Base-by-base conservation (phyloP, 2,329 filamentous ascomycete genomes). In the Polychaeton citri region DNA sequence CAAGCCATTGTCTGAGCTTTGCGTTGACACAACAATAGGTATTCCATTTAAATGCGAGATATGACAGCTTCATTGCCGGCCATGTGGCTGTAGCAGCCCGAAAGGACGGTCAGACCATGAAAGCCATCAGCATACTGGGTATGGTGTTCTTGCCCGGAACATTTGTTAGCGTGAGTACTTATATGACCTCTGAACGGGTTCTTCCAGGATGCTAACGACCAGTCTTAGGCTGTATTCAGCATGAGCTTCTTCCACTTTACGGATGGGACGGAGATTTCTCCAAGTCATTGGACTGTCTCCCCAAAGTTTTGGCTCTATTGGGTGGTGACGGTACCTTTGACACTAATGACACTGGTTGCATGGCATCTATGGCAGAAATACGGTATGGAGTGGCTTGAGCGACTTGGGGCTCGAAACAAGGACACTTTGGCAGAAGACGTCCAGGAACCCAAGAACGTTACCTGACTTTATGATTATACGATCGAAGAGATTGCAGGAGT, bases 81-180 rank as follows among this genome's bases (percentile, higher is more conserved):
- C 34, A 38, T 15, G 49, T 49, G 20, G 46, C 44, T 7, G 24
- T 42, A 6, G 38, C 43, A 1, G 38, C 46, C 3, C 36, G 40
- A 31, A 35, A 37, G 6, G 48, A 51, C 35, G 43, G 45, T 26
- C 33, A 36, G 2, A 39, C 43, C 1, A 49, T 43, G 36, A 46
- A 46, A 30, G 43, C 44, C 1, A 48, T 51, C 28, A 41, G 40
- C 5, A 41, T 51, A 12, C 34, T 51, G 1, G 46, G 46, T 3
- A 19, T 50, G 26, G 34, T 47, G 6, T 51, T 51, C 32, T 17
- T 51, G 3, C 48, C 48, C 1, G 43, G 40, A 2, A 51, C 48
- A 10, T 48, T 50, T 30, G 37, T 48, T 19, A 41, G 42, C 20
- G 45, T 46, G n/a, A 35, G 43, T 32, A 17, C 9, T 4, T 4